Conservation (phyloP, 73 alveolate genomes). For the Urostyla sp. region DNA sequence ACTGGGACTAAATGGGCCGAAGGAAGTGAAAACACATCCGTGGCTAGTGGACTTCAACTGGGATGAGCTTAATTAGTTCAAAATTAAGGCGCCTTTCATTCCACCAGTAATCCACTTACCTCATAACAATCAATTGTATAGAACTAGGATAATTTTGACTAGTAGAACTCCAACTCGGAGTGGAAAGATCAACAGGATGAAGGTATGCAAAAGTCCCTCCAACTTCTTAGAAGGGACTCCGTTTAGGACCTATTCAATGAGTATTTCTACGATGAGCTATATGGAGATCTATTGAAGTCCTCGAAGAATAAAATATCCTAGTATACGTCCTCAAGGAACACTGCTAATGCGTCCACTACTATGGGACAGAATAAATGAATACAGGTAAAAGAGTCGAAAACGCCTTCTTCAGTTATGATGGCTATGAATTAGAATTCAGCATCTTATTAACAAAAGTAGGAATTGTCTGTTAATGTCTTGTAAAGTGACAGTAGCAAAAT, state of each 20-base stretch:
- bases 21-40: conserved; percentile 64
- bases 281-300: conserved; percentile 3
- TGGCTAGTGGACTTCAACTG: conserved; percentile 64
- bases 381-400: no score
- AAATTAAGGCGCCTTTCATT: conserved; percentile 9
- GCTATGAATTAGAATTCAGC: no score
- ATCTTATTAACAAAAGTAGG: no score
- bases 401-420: no score
- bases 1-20: conserved; percentile 66
- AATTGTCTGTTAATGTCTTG: no score
- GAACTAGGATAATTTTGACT: conserved; percentile 34
- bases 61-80: conserved; percentile 29
- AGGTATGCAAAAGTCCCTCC: not conserved
- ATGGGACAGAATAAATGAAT: no score
- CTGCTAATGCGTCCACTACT: conserved; percentile 29
- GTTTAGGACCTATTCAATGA: conserved; percentile 38
- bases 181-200: conserved; percentile 46
- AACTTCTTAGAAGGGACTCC: conserved; percentile 26
- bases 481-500: no score
- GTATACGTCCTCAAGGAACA: conserved; percentile 11
- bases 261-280: conserved; percentile 21
- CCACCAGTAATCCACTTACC: not conserved
- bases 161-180: conserved; percentile 14
- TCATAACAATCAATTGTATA: no score
- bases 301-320: not conserved